phyloP scores from a whole-genome alignment of 129 eudicot genomes.

The Escallonia rubra region DNA sequence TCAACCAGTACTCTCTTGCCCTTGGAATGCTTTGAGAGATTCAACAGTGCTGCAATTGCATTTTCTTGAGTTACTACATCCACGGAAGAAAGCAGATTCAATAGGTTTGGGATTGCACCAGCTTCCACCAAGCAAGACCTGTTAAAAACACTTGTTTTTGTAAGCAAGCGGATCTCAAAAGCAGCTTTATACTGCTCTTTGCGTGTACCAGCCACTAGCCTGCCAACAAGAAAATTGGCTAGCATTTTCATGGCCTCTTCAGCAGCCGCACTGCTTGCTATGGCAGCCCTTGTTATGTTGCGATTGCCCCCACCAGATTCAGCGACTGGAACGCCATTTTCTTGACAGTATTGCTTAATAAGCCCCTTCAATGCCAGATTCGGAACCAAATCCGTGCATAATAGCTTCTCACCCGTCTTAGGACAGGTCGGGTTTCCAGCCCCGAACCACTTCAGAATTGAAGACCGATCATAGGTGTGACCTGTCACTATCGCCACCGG shows the following conservation, averaged over 20 bases:
- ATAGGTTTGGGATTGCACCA: constrained; percentile 55
- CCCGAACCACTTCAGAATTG: constrained; percentile 66
- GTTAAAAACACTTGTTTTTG: constrained; percentile 65
- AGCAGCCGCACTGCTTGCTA: constrained; percentile 45
- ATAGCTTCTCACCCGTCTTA: constrained; percentile 69
- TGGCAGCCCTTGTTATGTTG: constrained; percentile 7
- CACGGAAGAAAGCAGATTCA: constrained; percentile 42
- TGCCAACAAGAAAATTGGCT: constrained; percentile 41
- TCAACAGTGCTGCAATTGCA: constrained; percentile 56
- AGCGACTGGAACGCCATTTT: constrained; percentile 33
- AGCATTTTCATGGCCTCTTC: constrained; percentile 46
- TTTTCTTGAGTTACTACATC: constrained; percentile 56
- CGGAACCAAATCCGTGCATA: constrained; percentile 43
- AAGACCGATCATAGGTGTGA: constrained; percentile 74
- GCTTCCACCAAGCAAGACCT: constrained; percentile 88
- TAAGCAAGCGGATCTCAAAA: constrained; percentile 64
- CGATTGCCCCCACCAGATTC: constrained; percentile 19
- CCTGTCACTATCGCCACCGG: constrained; percentile 81
- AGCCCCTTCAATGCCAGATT: constrained; percentile 54
- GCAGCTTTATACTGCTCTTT: constrained; percentile 61
- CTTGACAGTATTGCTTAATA: constrained; percentile 39
- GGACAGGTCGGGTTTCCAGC: constrained; percentile 80
- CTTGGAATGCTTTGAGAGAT: constrained; percentile 54
- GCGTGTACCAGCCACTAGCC: constrained; percentile 33
- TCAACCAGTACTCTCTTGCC: constrained; percentile 48